Evolutionary conservation across 2,329 filamentous ascomycete species (phyloP).

Genomic region (Epichloe amarillans): DNA sequence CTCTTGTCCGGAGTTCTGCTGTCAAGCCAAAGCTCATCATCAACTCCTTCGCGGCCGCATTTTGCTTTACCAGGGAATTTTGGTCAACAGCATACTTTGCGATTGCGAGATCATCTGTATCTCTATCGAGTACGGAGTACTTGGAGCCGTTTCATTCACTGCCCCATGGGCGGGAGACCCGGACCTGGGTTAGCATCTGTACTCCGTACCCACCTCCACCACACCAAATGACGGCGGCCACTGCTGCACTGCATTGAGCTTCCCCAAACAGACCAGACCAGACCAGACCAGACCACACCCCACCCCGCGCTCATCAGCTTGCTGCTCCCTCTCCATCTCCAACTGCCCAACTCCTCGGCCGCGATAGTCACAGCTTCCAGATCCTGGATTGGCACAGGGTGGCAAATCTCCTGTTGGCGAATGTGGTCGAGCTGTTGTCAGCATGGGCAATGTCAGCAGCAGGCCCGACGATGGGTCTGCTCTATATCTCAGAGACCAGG

Average conservation of each 20-base stretch:
- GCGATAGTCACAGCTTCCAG: not conserved
- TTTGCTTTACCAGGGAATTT: not conserved
- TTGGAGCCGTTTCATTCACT: not conserved
- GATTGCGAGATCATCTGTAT: not conserved
- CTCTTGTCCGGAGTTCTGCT: not conserved
- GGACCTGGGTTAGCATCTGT: not conserved
- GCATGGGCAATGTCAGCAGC: constrained; percentile 89
- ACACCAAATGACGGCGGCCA: constrained; percentile 4
- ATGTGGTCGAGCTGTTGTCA: constrained; percentile 17
- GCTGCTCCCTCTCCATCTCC: constrained; percentile 5
- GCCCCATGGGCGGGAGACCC: not conserved
- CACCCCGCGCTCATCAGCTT: constrained; percentile 6
- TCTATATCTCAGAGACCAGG: constrained; percentile 83
- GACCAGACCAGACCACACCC: not conserved
- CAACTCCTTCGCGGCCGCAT: not conserved
- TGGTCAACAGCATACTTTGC: not conserved
- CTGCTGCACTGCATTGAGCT: not conserved
- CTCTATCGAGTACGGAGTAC: not conserved
- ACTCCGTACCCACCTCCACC: constrained; percentile 3
- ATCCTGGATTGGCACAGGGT: not conserved
- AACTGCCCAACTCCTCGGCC: not conserved
- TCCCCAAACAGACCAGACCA: constrained; percentile 1
- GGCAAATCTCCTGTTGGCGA: constrained; percentile 5
- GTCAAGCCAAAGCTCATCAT: not conserved
- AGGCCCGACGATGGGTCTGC: constrained; percentile 69